phyloP scores from a whole-genome alignment of 768 basidiomycete species.

The Tricholoma hemisulphureum region DNA sequence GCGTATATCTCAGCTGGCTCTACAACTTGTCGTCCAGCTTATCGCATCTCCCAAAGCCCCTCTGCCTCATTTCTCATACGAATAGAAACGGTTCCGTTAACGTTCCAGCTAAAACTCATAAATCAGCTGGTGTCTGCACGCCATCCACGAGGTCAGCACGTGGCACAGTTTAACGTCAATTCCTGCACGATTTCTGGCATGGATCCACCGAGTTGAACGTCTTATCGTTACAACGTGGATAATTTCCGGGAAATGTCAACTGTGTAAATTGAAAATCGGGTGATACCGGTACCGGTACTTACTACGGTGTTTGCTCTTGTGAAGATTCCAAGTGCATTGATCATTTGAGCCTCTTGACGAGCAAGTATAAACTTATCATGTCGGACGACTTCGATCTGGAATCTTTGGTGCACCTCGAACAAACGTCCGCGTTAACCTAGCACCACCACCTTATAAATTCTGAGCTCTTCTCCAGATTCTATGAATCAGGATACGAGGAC shows the following conservation, averaged over 20 bases:
- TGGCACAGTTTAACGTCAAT: no score
- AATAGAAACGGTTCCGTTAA: no score
- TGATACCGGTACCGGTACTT: no score
- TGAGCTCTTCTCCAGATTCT: constrained; percentile 56
- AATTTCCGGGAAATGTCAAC: background rate
- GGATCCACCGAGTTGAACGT: background rate
- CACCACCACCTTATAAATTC: constrained; percentile 5
- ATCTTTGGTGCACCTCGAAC: constrained; percentile 59
- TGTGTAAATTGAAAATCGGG: background rate
- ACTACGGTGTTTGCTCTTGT: background rate
- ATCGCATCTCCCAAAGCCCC: no score
- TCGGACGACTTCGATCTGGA: constrained; percentile 54
- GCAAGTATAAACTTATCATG: constrained; percentile 28
- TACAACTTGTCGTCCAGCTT: no score
- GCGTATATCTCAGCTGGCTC: no score
- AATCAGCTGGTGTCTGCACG: no score
- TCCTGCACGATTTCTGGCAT: background rate
- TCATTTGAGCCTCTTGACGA: no score
- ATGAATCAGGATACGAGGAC: constrained; percentile 69
- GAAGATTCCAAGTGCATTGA: background rate
- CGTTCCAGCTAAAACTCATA: no score
- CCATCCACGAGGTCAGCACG: no score
- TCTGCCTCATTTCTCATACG: no score
- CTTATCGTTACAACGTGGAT: background rate
- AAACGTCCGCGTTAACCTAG: constrained; percentile 43